A percentile compares a stretch with the other conserved stretches of the same genome.
These are phyloP conservation scores for Aspergillus bertholletiae DNA, from an alignment of 495 filamentous ascomycete genomes.

Conservation along the genomic window DNA sequence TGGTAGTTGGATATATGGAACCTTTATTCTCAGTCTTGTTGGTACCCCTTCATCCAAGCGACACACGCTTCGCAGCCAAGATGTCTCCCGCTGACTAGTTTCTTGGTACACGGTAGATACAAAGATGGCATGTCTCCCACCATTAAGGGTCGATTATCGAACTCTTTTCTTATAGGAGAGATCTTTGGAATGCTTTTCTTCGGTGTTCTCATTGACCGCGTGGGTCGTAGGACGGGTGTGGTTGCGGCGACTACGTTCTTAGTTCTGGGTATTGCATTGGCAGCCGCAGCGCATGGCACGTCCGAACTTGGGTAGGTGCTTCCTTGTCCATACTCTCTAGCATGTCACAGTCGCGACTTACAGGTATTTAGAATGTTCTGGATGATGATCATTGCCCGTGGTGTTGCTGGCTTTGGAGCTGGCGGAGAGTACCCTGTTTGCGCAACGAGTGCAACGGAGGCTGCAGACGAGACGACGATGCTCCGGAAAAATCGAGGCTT, in stretches of 20 bases:
- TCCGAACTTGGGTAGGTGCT: slow-evolving; percentile 21
- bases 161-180: slow-evolving; percentile 32
- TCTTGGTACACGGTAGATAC: slow-evolving; percentile 19
- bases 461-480: slow-evolving; percentile 35
- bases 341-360: neutral
- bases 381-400: slow-evolving; percentile 53
- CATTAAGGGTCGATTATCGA: slow-evolving; percentile 31
- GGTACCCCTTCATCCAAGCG: no score
- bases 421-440: slow-evolving; percentile 49
- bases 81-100: neutral
- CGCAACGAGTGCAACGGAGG: slow-evolving; percentile 42
- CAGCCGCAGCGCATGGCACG: slow-evolving; percentile 27
- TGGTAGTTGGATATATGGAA: slow-evolving; percentile 41
- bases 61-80: neutral
- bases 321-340: no score
- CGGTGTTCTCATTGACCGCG: slow-evolving; percentile 25
- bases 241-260: slow-evolving; percentile 24
- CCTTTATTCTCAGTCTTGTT: slow-evolving; percentile 34
- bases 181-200: slow-evolving; percentile 37
- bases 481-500: slow-evolving; percentile 27
- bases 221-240: slow-evolving; percentile 29
- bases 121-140: slow-evolving; percentile 27
- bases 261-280: slow-evolving; percentile 25
- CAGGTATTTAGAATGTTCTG: slow-evolving; percentile 38
- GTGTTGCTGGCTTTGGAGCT: slow-evolving; percentile 50